Evolutionary conservation across 345 rosid species (phyloP).

Genomic region (Schrenkiella parvula): DNA sequence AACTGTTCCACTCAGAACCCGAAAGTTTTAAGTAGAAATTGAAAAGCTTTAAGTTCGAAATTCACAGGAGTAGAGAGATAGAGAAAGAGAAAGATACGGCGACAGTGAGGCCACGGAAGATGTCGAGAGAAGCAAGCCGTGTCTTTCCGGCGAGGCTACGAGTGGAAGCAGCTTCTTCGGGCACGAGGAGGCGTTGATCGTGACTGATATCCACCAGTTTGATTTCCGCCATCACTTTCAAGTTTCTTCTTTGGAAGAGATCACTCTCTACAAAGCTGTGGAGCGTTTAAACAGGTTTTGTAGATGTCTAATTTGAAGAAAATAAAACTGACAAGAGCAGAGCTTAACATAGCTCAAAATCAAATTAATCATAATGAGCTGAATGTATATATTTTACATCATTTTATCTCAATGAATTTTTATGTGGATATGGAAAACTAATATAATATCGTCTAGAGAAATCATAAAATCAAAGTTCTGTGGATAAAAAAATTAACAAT

Average conservation of each 20-base stretch:
- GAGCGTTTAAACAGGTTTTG: neutral
- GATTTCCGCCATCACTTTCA: slow-evolving; percentile 49
- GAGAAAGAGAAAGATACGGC: slow-evolving; percentile 41
- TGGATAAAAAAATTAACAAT: neutral
- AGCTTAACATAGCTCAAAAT: too few relatives aligned
- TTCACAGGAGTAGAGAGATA: neutral
- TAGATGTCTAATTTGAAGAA: neutral
- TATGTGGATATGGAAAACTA: neutral
- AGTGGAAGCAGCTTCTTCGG: slow-evolving; percentile 28
- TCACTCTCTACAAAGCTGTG: neutral
- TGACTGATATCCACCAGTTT: slow-evolving; percentile 30
- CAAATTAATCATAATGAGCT: too few relatives aligned
- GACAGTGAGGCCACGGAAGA: slow-evolving; percentile 90
- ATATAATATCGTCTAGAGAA: neutral
- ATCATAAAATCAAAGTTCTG: neutral
- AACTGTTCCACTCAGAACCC: slow-evolving; percentile 36
- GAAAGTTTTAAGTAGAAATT: neutral
- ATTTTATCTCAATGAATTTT: too few relatives aligned
- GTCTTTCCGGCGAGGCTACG: slow-evolving; percentile 22
- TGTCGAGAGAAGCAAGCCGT: slow-evolving; percentile 73
- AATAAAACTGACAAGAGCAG: neutral
- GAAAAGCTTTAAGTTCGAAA: neutral
- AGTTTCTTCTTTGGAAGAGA: neutral
- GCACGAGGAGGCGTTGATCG: slow-evolving; percentile 36
- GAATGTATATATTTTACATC: too few relatives aligned